Conservation (phyloP, 202 grass and related monocot genomes). For the Elaeis oleifera region DNA sequence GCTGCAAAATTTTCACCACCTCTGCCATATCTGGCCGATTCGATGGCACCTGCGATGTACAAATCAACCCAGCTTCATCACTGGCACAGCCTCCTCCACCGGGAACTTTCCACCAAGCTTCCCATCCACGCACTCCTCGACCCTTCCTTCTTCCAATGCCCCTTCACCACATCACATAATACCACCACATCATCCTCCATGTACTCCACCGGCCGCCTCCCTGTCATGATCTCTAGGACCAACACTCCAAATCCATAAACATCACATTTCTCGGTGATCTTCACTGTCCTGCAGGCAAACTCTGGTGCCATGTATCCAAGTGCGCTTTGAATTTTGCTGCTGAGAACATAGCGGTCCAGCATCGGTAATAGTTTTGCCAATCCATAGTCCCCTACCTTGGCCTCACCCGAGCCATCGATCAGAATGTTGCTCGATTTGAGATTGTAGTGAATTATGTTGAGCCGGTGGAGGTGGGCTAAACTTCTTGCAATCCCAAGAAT, state of each 20-base stretch:
- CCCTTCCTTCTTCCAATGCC: slow-evolving; percentile 65
- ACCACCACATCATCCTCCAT: slow-evolving; percentile 94
- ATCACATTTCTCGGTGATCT: slow-evolving; percentile 90
- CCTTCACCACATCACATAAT: slow-evolving; percentile 67
- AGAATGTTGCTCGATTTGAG: slow-evolving; percentile 89
- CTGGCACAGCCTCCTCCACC: slow-evolving; percentile 61
- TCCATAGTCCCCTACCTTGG: slow-evolving; percentile 70
- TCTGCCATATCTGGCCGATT: slow-evolving; percentile 75
- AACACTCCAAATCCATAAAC: slow-evolving; percentile 85
- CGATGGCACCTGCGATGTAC: slow-evolving; percentile 87
- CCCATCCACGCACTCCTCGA: slow-evolving; percentile 62
- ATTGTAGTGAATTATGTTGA: slow-evolving; percentile 81
- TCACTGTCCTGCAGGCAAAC: slow-evolving; percentile 80
- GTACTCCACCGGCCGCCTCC: slow-evolving; percentile 76
- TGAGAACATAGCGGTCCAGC: slow-evolving; percentile 77
- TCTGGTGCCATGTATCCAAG: slow-evolving; percentile 98
- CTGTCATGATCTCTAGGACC: slow-evolving; percentile 60
- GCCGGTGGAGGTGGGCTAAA: slow-evolving; percentile 61
- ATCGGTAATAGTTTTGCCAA: slow-evolving; percentile 80
- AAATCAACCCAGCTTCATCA: slow-evolving; percentile 78
- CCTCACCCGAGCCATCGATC: slow-evolving; percentile 62
- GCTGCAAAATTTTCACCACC: slow-evolving; percentile 76
- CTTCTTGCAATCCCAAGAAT: slow-evolving; percentile 75
- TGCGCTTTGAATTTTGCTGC: slow-evolving; percentile 93
- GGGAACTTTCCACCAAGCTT: slow-evolving; percentile 55